phyloP scores from a whole-genome alignment of 1,284 basidiomycete genomes.

The Ceratorhiza oryzae-sativae region DNA sequence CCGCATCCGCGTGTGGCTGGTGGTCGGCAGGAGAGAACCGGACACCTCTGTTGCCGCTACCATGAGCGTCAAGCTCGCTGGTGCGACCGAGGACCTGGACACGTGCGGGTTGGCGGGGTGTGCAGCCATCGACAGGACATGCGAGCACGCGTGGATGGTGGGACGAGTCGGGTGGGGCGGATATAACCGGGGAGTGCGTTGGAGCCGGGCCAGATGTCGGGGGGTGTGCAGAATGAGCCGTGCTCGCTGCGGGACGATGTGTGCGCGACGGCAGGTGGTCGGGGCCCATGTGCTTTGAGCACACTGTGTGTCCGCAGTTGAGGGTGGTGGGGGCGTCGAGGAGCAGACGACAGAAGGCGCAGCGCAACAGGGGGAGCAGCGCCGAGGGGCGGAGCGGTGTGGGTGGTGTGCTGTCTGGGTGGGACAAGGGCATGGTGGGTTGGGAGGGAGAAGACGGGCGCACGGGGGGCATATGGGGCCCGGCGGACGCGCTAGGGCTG shows the following conservation, averaged over 20 bases:
- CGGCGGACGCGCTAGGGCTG: neutral
- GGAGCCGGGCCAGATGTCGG: neutral
- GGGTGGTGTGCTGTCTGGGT: neutral
- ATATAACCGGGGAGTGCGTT: neutral
- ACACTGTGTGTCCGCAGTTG: constrained; percentile 65
- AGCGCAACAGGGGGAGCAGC: constrained; percentile 51
- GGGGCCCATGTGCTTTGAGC: constrained; percentile 49
- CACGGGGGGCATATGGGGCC: constrained; percentile 6
- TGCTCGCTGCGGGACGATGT: neutral
- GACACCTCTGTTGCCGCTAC: neutral
- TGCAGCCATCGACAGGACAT: constrained; percentile 29
- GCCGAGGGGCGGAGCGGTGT: constrained; percentile 23
- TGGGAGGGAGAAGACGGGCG: neutral
- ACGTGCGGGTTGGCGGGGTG: constrained; percentile 28
- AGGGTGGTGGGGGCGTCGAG: constrained; percentile 60
- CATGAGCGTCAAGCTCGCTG: neutral
- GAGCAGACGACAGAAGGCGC: constrained; percentile 55
- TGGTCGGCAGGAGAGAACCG: constrained; percentile 35
- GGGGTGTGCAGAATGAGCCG: constrained; percentile 3
- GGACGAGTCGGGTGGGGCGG: constrained; percentile 16
- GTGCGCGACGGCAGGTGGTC: neutral
- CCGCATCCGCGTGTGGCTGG: constrained; percentile 24
- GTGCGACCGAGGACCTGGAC: constrained; percentile 26
- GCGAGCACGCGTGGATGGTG: neutral
- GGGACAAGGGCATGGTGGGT: neutral